These are phyloP conservation scores for Trametes sp. DNA, from an alignment of 1,284 basidiomycete species.

Conservation along the genomic window DNA sequence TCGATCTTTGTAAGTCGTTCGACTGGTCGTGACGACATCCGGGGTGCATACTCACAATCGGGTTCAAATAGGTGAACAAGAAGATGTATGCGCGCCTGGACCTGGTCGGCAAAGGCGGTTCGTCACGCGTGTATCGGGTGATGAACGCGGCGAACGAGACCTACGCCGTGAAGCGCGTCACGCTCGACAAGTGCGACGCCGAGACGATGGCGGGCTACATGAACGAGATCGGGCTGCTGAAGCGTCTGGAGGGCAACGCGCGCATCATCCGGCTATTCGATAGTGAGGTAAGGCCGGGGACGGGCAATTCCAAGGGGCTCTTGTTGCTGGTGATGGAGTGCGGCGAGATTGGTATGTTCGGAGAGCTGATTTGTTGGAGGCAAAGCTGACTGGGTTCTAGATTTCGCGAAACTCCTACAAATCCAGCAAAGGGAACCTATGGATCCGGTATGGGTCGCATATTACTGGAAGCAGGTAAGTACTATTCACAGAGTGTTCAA, in stretches of 20 bases:
- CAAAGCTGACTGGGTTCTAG: constrained; percentile 37
- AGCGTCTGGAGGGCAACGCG: constrained; percentile 86
- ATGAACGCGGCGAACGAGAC: constrained; percentile 80
- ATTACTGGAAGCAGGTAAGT: constrained; percentile 93
- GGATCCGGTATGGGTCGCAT: constrained; percentile 91
- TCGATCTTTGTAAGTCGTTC: constrained; percentile 2
- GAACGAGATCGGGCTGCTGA: constrained; percentile 91
- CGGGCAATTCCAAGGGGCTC: constrained; percentile 71
- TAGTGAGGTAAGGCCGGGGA: constrained; percentile 75
- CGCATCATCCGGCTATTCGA: constrained; percentile 91
- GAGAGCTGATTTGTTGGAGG: background rate
- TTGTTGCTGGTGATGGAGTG: constrained; percentile 92
- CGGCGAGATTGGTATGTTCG: constrained; percentile 74
- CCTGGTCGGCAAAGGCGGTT: constrained; percentile 90
- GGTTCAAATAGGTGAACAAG: constrained; percentile 72
- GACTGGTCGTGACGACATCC: background rate
- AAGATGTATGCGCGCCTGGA: constrained; percentile 84
- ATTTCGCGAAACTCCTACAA: constrained; percentile 82
- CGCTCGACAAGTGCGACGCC: constrained; percentile 83
- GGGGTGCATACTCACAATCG: constrained; percentile 10
- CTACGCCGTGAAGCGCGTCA: constrained; percentile 89
- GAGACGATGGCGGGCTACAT: constrained; percentile 92
- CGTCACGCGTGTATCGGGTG: constrained; percentile 93
- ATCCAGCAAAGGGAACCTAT: constrained; percentile 84
- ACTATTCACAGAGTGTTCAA: background rate